phyloP scores from a whole-genome alignment of 2,329 filamentous ascomycete genomes.

The Exophiala mesophila region DNA sequence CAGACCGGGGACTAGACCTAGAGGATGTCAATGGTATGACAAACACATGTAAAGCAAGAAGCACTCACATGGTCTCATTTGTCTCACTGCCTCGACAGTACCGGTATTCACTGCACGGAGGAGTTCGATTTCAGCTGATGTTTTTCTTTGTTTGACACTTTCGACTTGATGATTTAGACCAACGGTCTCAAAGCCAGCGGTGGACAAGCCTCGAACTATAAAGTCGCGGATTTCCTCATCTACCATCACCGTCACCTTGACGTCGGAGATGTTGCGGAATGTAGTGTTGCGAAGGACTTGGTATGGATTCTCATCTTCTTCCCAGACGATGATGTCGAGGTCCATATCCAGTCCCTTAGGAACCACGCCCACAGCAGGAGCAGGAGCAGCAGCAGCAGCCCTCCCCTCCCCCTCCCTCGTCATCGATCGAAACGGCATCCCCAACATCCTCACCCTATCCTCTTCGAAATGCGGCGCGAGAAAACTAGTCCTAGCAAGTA shows the following conservation, averaged over 20 bases:
- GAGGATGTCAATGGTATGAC: conserved; percentile 32
- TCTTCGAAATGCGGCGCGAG: conserved; percentile 58
- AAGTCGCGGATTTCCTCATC: conserved; percentile 63
- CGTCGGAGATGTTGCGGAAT: conserved; percentile 1
- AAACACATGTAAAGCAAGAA: conserved; percentile 1
- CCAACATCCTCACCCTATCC: conserved; percentile 53
- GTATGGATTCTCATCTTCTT: conserved; percentile 63
- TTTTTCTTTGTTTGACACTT: conserved; percentile 56
- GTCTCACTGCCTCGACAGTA: conserved; percentile 56
- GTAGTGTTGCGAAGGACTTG: conserved; percentile 41
- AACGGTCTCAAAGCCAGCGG: conserved; percentile 52
- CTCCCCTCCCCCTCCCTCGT: no score
- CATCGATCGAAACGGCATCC: conserved; percentile 54
- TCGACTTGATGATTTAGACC: conserved; percentile 53
- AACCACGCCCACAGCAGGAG: no score
- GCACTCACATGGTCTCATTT: conserved; percentile 45
- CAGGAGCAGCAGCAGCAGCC: no score
- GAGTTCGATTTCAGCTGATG: conserved; percentile 51
- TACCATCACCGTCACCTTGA: conserved; percentile 54
- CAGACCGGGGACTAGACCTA: conserved; percentile 48
- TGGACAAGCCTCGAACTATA: conserved; percentile 53
- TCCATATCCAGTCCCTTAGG: conserved; percentile 32
- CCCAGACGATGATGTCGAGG: conserved; percentile 55
- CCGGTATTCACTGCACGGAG: conserved; percentile 60
- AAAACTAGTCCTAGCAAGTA: conserved; percentile 54